phyloP scores from a whole-genome alignment of 768 basidiomycete species.

The Vararia minispora region DNA sequence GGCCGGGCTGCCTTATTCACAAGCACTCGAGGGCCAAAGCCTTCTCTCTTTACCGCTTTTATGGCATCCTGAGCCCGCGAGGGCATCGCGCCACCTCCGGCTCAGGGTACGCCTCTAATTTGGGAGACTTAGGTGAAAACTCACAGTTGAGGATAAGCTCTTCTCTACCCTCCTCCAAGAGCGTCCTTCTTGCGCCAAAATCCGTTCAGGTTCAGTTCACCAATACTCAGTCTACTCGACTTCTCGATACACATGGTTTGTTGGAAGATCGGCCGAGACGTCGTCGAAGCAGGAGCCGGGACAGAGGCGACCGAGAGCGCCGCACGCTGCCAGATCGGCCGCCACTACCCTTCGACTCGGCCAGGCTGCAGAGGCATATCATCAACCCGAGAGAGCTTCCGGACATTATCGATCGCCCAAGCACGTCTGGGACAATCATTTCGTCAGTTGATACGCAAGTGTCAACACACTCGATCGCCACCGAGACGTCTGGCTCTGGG shows the following conservation, averaged over 20 bases:
- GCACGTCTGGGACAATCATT: constrained; percentile 3
- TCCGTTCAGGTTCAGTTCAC: constrained; percentile 74
- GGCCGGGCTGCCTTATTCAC: constrained; percentile 62
- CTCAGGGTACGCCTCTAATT: constrained; percentile 12
- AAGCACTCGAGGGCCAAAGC: constrained; percentile 73
- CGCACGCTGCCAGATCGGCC: constrained; percentile 1
- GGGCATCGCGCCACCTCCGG: constrained; percentile 8
- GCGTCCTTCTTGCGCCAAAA: constrained; percentile 58
- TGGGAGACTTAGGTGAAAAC: background rate
- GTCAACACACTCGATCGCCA: background rate
- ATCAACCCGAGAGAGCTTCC: constrained; percentile 1
- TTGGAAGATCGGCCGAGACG: constrained; percentile 33
- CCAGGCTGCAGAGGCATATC: constrained; percentile 1
- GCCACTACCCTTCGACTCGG: background rate
- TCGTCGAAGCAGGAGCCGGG: background rate
- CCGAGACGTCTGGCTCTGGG: constrained; percentile 2
- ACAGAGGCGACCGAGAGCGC: background rate
- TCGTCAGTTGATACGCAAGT: background rate
- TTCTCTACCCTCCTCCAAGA: constrained; percentile 12
- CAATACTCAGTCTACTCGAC: constrained; percentile 61
- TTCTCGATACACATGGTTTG: constrained; percentile 56
- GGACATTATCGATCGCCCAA: constrained; percentile 5
- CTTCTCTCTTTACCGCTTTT: constrained; percentile 68
- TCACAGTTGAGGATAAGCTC: background rate
- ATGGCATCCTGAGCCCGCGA: constrained; percentile 22